Conservation (phyloP, 306 rosid species). For the Dryas drummondii region DNA sequence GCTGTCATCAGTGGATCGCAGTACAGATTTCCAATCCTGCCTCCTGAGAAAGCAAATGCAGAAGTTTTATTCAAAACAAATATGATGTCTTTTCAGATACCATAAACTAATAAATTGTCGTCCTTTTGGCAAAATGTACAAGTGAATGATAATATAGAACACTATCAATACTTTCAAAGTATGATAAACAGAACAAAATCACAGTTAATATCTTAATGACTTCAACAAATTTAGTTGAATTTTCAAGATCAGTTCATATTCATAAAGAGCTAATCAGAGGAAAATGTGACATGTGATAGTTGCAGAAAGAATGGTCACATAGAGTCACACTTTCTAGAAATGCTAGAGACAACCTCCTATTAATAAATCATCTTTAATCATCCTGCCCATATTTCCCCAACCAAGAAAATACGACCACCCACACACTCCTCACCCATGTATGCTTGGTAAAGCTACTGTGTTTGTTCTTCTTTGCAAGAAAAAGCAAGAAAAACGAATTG, state of each 20-base stretch:
- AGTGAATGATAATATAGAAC: not conserved
- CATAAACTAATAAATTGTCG: not conserved
- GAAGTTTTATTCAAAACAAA: slow-evolving; percentile 1
- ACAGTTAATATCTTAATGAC: not conserved
- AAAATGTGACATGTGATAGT: not conserved
- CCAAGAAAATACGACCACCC: too few relatives aligned
- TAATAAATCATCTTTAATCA: too few relatives aligned
- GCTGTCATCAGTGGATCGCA: slow-evolving; percentile 80
- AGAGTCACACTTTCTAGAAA: too few relatives aligned
- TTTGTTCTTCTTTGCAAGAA: not conserved
- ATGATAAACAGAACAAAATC: not conserved
- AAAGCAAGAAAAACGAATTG: not conserved
- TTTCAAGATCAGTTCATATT: not conserved
- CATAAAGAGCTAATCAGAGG: not conserved
- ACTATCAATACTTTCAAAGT: not conserved
- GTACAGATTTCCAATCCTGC: slow-evolving; percentile 75
- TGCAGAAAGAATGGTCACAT: not conserved
- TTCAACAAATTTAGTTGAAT: not conserved
- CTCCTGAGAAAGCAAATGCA: slow-evolving; percentile 48
- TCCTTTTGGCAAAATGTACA: not conserved
- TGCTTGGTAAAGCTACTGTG: slow-evolving; percentile 5
- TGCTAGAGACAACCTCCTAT: too few relatives aligned
- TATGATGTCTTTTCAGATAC: not conserved
- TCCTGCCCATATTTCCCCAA: too few relatives aligned
- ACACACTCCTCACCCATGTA: not conserved